Evolutionary conservation across 805 yeast species (phyloP).

Genomic region (Zygotorulaspora danielsina): DNA sequence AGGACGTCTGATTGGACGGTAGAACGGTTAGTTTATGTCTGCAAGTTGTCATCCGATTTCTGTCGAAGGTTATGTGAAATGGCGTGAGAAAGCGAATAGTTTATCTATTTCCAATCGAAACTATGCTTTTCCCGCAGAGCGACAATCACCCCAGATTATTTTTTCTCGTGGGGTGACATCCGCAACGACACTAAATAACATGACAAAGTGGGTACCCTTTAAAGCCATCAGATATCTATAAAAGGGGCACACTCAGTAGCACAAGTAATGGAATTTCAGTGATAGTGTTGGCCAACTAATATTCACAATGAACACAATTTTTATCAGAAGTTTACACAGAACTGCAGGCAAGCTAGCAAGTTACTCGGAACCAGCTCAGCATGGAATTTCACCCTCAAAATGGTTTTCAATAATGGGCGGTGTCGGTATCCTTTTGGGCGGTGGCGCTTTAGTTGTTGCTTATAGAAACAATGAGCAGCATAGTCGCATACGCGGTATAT

Average conservation of each 20-base stretch:
- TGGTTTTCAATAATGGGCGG: constrained; percentile 17
- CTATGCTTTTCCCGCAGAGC: no score
- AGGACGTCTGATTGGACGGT: no score
- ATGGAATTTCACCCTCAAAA: constrained; percentile 7
- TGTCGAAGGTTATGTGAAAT: no score
- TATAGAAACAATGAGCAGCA: constrained; percentile 13
- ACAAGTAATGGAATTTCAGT: neutral
- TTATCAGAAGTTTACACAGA: constrained; percentile 17
- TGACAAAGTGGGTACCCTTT: neutral
- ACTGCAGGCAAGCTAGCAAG: constrained; percentile 14
- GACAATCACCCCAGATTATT: neutral
- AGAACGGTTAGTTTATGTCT: no score
- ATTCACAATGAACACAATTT: constrained; percentile 16
- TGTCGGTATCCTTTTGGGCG: constrained; percentile 15
- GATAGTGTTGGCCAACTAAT: neutral
- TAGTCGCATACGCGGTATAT: constrained; percentile 17
- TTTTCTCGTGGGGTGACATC: neutral
- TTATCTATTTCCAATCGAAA: no score
- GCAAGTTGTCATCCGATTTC: no score
- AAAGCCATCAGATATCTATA: neutral
- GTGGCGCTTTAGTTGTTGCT: constrained; percentile 15
- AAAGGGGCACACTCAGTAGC: neutral
- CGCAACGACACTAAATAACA: neutral
- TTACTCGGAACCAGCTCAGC: constrained; percentile 3
- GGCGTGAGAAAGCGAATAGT: neutral